A percentile compares a stretch with the other conserved stretches of the same genome.
Evolutionary conservation across 169 alveolate species (phyloP).

Genomic region (Blepharisma undulans): DNA sequence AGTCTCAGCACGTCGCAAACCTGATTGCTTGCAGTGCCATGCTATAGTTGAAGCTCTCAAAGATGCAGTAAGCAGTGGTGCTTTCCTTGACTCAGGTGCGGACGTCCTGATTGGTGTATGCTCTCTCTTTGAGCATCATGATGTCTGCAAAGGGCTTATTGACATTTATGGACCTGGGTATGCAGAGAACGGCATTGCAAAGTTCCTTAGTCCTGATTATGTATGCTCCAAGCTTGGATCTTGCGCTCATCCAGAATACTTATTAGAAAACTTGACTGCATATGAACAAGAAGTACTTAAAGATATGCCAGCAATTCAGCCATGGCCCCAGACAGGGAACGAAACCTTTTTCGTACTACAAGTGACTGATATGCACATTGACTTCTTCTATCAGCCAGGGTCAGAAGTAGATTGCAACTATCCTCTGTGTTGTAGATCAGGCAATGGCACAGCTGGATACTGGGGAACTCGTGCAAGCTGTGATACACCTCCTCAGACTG

Average conservation of each 20-base stretch:
- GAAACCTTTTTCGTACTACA: constrained; percentile 64
- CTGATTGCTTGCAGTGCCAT: neutral
- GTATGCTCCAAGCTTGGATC: neutral
- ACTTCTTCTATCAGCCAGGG: constrained; percentile 63
- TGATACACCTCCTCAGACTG: neutral
- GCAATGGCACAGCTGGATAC: neutral
- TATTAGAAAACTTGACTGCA: neutral
- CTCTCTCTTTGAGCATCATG: neutral
- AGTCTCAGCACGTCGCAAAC: neutral
- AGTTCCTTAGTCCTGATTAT: neutral
- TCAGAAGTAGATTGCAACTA: constrained; percentile 53
- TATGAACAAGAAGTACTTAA: constrained; percentile 35
- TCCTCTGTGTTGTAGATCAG: constrained; percentile 74
- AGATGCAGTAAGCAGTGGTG: neutral
- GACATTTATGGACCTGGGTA: neutral
- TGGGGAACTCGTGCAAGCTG: constrained; percentile 18
- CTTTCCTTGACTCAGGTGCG: neutral
- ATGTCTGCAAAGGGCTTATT: neutral
- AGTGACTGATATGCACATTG: constrained; percentile 78
- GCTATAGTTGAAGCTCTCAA: neutral
- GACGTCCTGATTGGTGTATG: neutral
- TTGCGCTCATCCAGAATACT: constrained; percentile 22
- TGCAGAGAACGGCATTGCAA: neutral
- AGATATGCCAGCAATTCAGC: constrained; percentile 35
- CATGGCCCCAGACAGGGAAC: constrained; percentile 32